Base-by-base conservation (phyloP, 2,329 filamentous ascomycete genomes). In the Phialophora macrospora region DNA sequence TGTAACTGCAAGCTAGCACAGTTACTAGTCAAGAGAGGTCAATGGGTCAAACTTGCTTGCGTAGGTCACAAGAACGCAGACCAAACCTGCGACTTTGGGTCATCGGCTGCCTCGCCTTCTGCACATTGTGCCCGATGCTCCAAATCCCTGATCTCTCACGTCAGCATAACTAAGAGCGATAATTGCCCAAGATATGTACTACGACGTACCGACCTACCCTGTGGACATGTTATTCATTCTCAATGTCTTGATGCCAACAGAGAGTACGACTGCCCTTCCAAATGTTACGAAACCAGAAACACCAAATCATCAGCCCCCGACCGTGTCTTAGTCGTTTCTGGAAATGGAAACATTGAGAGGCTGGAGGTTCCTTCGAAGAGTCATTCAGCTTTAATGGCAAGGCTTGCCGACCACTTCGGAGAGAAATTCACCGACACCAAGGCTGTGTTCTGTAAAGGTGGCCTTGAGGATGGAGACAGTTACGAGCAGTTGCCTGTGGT, bases 1-100 rank as follows among this genome's bases (percentile, higher is more conserved):
- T 64, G 62, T 34, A 64, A 64, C 38, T 64, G 62, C 62, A 59
- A 60, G 26, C 32, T 64, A 28, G 62, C 62, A 26, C 54, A 64
- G 26, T 32, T 64, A 20, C 46, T 60, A 14, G 55, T 60, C 8
- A 60, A 64, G 49, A 59, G 56, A 52, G 55, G 55, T 14, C 14
- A 61, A 20, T 64, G 55, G 55, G 60, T 57, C 20, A 56, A 63
- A 34, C 26, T 49, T 57, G 11, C 17, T 24, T 63, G 60, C 26
- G n/a, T 20, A n/a, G 52, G 26, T 17, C 60, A 63, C 26, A 56
- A n/a, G 38, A 9, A 7, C 17, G 14, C 8, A 7, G 28, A 8
- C 20, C 44, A 48, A 9, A 17, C 44, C 34, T 62, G 60, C 32
- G 26, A 34, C 22, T 63, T 56, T 30, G 14, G 11, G 17, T 56